Base-by-base conservation (phyloP, 1,139 yeast species). In the Protomyces inouyei region DNA sequence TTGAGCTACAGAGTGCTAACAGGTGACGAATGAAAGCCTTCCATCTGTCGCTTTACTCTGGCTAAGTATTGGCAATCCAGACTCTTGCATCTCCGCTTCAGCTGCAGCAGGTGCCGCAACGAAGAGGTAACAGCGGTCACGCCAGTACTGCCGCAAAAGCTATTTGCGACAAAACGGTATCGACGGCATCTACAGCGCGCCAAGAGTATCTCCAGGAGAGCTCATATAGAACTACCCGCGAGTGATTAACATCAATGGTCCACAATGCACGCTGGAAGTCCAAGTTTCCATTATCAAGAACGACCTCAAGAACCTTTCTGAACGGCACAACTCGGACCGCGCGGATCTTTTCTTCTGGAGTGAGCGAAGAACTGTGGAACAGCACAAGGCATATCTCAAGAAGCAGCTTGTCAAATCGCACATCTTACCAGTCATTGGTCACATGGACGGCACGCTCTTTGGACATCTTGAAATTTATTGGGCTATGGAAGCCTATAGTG, bases 311-410 rank as follows among this genome's bases (percentile, higher is more conserved):
- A 10, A 16, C 23, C n/a, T 43, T 35, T 69, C 68, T 53, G 57
- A 32, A n/a, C 70, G 72, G 72, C 70, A 69, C 67, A 66, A 69
- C 60, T 57, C 60, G 40, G 69, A 69, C 36, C 67, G 72, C 23
- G 72, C 70, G 16, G 67, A 67, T 18, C 18, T 18, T 36, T 40
- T 52, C 51, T 70, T 70, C 55, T 70, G 72, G 72, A 61, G 65
- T 23, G 69, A 70, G 69, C 48, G 55, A 23, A 69, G 69, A 21
- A 54, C 54, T 37, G 36, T 18, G 45, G 67, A 60, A 8, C 45
- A 52, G 16, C 72, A 70, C 52, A 28, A 25, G 10, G 57, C 61
- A 23, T 70, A 70, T 52, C 51, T 70, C 18, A 35, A 51, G 32
- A 43, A 21, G 18, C 46, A 67, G 52, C 51, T 60, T 8, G 48